Base-by-base conservation (phyloP, 2,329 filamentous ascomycete genomes). In the Metarhizium brunneum region DNA sequence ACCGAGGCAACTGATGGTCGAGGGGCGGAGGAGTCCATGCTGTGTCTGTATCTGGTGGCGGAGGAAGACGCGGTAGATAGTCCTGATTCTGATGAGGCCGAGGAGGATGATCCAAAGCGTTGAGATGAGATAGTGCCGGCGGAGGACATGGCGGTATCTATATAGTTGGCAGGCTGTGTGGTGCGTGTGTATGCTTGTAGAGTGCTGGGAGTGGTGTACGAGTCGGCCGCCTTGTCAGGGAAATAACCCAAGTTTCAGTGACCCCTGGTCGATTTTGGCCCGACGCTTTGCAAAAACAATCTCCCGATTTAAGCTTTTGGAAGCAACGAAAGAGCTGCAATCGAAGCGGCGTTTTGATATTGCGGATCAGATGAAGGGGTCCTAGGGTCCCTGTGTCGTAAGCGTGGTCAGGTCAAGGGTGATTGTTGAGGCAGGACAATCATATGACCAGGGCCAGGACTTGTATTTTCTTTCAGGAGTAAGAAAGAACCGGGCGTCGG, bases 1-100 rank as follows among this genome's bases (percentile, higher is more conserved):
- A 85, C 81, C 8, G 79, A 79, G 62, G 75, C 79, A 43, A 78
- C 71, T 20, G 45, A 13, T 38, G 75, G 73, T 49, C 69, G 68
- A 45, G 63, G 62, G 6, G 69, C 63, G n/a, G 56, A 14, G 6
- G 74, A 66, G 59, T 81, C 78, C 78, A 82, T 79, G 68, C 73
- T 77, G 69, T 68, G 64, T 60, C 73, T 68, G 60, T 68, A 70
- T 36, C 66, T 60, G 52, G 63, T 54, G 56, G 59, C 60, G 6
- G 69, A 62, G 25, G 71, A 65, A 11, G 71, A 69, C 5, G 47
- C 53, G 29, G 40, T 57, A 10, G 76, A 75, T 50, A 70, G 59
- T 57, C 75, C 73, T 43, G 75, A 75, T 63, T 74, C 73, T 58
- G 73, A 73, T 0, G 72, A 69, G 2, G 62, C 58, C 53, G 64